A percentile compares a stretch with the other conserved stretches of the same genome.
Evolutionary conservation across 441 rosid genomes (phyloP).

Genomic region (Geranium incanum): DNA sequence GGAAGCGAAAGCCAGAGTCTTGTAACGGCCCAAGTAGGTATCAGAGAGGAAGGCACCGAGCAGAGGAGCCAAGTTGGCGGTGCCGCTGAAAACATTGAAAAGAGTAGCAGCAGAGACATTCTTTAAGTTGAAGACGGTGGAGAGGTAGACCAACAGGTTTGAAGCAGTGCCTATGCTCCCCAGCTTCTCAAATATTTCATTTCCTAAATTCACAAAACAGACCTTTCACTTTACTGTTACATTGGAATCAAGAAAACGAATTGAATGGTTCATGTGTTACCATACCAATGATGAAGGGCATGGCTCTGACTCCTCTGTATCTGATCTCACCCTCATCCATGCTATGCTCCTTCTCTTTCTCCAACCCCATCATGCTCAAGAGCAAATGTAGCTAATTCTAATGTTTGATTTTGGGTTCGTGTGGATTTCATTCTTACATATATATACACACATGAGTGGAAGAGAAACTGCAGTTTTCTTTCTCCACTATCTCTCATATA

Average conservation of each 20-base stretch:
- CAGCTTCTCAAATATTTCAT: slow-evolving; percentile 27
- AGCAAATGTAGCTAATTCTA: not conserved
- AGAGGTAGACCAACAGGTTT: slow-evolving; percentile 26
- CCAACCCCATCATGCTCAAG: slow-evolving; percentile 15
- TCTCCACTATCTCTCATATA: not conserved
- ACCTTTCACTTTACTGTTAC: not conserved
- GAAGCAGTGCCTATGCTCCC: slow-evolving; percentile 21
- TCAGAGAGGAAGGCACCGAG: slow-evolving; percentile 33
- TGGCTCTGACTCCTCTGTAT: slow-evolving; percentile 36
- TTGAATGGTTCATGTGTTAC: not conserved
- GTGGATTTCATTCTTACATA: too few relatives aligned
- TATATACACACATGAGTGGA: not conserved
- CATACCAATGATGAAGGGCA: slow-evolving; percentile 42
- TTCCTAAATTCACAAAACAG: slow-evolving; percentile 15
- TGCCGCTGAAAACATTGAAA: slow-evolving; percentile 22
- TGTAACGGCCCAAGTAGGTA: slow-evolving; percentile 31
- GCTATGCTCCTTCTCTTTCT: not conserved
- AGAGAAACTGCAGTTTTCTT: not conserved
- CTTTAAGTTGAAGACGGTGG: slow-evolving; percentile 29
- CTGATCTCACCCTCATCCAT: not conserved
- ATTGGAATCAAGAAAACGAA: not conserved
- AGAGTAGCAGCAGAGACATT: slow-evolving; percentile 25
- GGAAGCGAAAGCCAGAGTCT: slow-evolving; percentile 25
- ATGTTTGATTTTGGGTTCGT: too few relatives aligned
- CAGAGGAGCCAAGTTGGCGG: slow-evolving; percentile 25